These are phyloP conservation scores for Aspergillus incahuasiensis DNA, from an alignment of 495 filamentous ascomycete genomes.

Conservation along the genomic window DNA sequence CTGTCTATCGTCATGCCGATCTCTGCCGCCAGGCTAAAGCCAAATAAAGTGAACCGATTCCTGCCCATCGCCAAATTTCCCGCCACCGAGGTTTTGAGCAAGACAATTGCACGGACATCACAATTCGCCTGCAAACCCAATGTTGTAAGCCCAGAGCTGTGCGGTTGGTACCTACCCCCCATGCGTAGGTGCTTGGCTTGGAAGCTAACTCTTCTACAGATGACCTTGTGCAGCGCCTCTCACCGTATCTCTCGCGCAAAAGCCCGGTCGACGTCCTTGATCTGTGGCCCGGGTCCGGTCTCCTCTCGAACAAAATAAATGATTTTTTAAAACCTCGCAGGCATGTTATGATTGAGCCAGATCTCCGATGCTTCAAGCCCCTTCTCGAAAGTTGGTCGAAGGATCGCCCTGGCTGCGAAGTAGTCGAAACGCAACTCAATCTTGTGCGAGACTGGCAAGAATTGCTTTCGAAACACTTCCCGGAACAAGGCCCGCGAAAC, in stretches of 20 bases:
- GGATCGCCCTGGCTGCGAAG: constrained; percentile 48
- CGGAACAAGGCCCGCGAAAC: constrained; percentile 25
- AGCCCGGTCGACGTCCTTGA: constrained; percentile 76
- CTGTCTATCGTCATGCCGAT: not conserved
- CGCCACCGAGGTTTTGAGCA: constrained; percentile 15
- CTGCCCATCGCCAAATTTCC: constrained; percentile 15
- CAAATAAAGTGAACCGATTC: too few relatives aligned
- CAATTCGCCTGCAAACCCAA: constrained; percentile 27
- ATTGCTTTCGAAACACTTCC: constrained; percentile 38
- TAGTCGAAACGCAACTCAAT: constrained; percentile 45
- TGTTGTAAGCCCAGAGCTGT: constrained; percentile 56
- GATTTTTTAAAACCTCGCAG: constrained; percentile 66
- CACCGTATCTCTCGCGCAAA: constrained; percentile 57
- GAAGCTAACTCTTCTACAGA: constrained; percentile 30
- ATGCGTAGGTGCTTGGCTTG: not conserved
- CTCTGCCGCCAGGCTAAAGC: not conserved
- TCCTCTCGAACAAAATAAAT: constrained; percentile 73
- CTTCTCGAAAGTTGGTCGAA: constrained; percentile 61
- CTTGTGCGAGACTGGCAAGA: constrained; percentile 46
- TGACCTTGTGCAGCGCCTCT: constrained; percentile 48
- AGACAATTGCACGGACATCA: constrained; percentile 8
- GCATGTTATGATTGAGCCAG: constrained; percentile 75
- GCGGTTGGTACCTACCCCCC: constrained; percentile 44
- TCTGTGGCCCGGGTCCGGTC: constrained; percentile 68
- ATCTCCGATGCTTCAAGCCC: constrained; percentile 45